Evolutionary conservation across 805 yeast species (phyloP), one percentile per base, ranked within the genome.

Genomic region (Lipomyces yamanashiensis): DNA sequence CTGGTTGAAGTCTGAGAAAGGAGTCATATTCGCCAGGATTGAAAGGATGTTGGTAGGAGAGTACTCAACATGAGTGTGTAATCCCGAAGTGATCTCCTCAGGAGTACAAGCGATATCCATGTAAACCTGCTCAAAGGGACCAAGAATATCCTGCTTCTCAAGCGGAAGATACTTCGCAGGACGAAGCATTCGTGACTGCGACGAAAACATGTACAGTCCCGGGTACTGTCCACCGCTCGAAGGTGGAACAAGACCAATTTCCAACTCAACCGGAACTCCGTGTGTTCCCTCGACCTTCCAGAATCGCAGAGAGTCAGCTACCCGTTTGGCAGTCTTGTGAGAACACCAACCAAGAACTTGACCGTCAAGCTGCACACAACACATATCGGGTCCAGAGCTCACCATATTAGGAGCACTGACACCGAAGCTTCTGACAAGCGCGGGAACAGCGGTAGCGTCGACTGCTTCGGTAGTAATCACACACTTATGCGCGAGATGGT

Each of bases 61-160:
- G 76, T 83, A 92, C 79, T 95, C 99, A 67, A 93, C 98, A 74
- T 95, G 99, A 6, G 92, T 82, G 76, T 95, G 98, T 52, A 86
- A 80, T 70, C 89, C 85, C 67, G 81, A 83, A 73, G 87, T 87
- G 71, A 95, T 92, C 79, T 95, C 99, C 63, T 85, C 87, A 21
- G 98, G 96, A 8, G 95, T 87, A 33, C 93, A 97, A 1, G 99
- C 98, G 75, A 95, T 83, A 76, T 95, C 86, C 96, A 95, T 88
- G 80, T 93, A 93, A 9, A 91, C 97, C 80, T 95, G 99, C 78
- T 95, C 99, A 73, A 95, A 95, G 34, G 99, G 98, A 66, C 99
- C 99, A 59, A 95, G 87, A 71, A 90, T 85, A 75, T 95, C 99
- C 69, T 84, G 81, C 74, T 88, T 89, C 61, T 83, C 90, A 63